Evolutionary conservation across 495 filamentous ascomycete species (phyloP), one percentile per base, ranked within the genome.

Genomic region (Hypoxylon subgilvum): DNA sequence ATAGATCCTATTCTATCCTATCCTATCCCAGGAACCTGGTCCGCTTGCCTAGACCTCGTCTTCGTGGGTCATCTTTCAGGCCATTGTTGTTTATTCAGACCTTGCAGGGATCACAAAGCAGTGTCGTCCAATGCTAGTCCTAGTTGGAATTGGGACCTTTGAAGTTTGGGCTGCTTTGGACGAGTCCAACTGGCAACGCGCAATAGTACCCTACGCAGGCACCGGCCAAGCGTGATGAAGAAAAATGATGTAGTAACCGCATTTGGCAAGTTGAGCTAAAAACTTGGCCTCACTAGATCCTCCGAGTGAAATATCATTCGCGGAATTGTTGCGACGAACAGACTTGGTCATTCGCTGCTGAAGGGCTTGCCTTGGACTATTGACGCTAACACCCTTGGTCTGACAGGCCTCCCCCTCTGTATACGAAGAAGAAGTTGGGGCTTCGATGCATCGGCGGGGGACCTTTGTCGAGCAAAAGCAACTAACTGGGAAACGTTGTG

Each of bases 121-220:
- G 35, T 25, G 42, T 30, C 18, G 38, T 35, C 38, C 48, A 45
- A 51, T 52, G 43, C 14, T 38, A 59, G 55, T 59, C 38, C 55
- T 54, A 40, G 45, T 45, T 55, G 44, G 14, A n/a, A 40, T 43
- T 54, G 50, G 61, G 21, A 8, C n/a, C 30, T 39, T 44, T 50
- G 49, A 48, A 42, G 27, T 60, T 39, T 43, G 30, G 44, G 52
- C 6, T 23, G 34, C 13, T 8, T 3, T 5, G 7, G 13, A 8
- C 34, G 10, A 8, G 27, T 14, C 46, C 52, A n/a, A n/a, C n/a
- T n/a, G n/a, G n/a, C n/a, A n/a, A n/a, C n/a, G n/a, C n/a, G n/a
- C 54, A 63, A 36, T 45, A 38, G 41, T 42, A 36, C 36, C 16
- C 41, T 47, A 58, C 59, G 49, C 61, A 59, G 61, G 61, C 48